Evolutionary conservation across 768 basidiomycete genomes (phyloP).

Genomic region (Suillus placidus): DNA sequence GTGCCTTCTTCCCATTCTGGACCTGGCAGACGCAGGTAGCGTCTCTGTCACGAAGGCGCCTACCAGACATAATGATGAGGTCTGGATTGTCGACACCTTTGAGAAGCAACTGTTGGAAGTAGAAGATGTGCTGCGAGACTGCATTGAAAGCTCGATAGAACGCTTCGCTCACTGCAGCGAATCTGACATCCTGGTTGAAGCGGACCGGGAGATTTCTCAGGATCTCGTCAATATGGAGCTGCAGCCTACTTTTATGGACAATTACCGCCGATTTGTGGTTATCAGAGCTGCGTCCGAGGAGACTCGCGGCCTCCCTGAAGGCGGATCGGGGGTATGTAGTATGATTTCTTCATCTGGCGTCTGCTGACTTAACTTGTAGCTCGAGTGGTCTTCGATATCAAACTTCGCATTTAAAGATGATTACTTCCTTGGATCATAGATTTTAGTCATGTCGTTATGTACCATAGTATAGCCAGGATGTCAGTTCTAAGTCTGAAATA

Average conservation of each 20-base stretch:
- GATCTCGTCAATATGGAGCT: slow-evolving; percentile 58
- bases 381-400: slow-evolving; percentile 53
- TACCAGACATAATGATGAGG: slow-evolving; percentile 31
- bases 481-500: not conserved
- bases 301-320: slow-evolving; percentile 5
- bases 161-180: slow-evolving; percentile 31
- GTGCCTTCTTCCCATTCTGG: slow-evolving; percentile 26
- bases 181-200: slow-evolving; percentile 39
- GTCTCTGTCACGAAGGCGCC: slow-evolving; percentile 58
- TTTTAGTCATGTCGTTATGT: not conserved
- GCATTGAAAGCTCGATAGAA: slow-evolving; percentile 32
- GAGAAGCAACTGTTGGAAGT: slow-evolving; percentile 17
- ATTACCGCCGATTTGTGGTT: slow-evolving; percentile 68
- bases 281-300: slow-evolving; percentile 45
- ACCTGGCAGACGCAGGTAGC: slow-evolving; percentile 52
- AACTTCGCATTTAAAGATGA: slow-evolving; percentile 65
- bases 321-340: slow-evolving; percentile 47
- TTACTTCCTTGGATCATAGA: slow-evolving; percentile 36
- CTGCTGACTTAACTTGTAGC: slow-evolving; percentile 37
- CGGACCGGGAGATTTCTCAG: slow-evolving; percentile 46
- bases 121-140: slow-evolving; percentile 44
- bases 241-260: slow-evolving; percentile 63
- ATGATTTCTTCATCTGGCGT: slow-evolving; percentile 7
- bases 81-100: slow-evolving; percentile 17
- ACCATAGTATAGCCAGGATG: not conserved